Base-by-base conservation (phyloP, 768 basidiomycete species). In the Suillus tomentosus region DNA sequence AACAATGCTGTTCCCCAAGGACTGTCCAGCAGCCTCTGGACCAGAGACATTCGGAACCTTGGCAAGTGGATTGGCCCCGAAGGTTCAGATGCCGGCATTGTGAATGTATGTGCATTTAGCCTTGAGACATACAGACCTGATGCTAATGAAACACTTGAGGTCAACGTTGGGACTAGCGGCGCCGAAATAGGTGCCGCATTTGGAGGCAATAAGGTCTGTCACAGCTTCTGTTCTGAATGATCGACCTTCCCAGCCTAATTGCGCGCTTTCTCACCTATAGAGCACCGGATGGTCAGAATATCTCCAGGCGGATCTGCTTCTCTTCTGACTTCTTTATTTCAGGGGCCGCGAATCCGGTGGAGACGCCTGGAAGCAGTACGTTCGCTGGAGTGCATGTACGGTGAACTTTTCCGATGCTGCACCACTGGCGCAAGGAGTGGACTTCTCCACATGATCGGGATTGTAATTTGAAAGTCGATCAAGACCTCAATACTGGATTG, bases 291-390 rank as follows among this genome's bases (percentile, higher is more conserved):
- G 91, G 89, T 90, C 76, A 77, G 56, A 39, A 57, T 10, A 57
- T 57, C 56, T 57, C 56, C 56, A 57, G 85, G 80, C 53, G 62
- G 17, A 55, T 63, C 37, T 19, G 40, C 37, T 67, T 61, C 62
- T 36, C 24, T 43, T 62, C 70, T 72, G 45, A 74, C 42, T 70
- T 65, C 65, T 68, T 50, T 64, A 54, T 65, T 71, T 36, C 68
- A 91, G 91, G 95, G 96, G 96, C 22, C 87, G 96, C 57, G 96
- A 99, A 80, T 94, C 93, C 8, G 96, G 96, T 45, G 96, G 96
- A 60, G 96, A 98, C 76, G 91, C 96, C n/a, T 99, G 96, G 96
- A 95, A 96, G 76, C 93, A 96, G 76, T 95, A 95, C 69, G 91
- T 95, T 47, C 87, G 94, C 60, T 96, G 92, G 92, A 89, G 90